Conservation (phyloP, 805 yeast species). For the Lipomyces yamadae region DNA sequence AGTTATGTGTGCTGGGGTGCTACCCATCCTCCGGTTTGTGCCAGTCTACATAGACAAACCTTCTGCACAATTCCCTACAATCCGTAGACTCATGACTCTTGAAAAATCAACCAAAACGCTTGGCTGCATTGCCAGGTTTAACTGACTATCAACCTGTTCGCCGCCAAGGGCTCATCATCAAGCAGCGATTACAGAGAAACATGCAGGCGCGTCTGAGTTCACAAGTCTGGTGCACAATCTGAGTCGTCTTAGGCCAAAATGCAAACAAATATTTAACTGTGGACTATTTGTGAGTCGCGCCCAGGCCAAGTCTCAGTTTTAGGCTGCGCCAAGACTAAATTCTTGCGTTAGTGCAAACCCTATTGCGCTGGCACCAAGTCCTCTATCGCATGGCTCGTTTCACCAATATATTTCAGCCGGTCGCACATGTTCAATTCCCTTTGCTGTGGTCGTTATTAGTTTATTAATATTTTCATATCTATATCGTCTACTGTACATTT, state of each 20-base stretch:
- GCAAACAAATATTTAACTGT: not conserved
- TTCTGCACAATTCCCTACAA: no score
- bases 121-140: no score
- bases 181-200: not conserved
- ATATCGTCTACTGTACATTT: not conserved
- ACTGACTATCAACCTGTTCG: no score
- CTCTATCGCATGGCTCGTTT: not conserved
- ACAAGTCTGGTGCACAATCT: not conserved
- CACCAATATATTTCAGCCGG: not conserved
- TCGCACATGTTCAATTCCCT: not conserved
- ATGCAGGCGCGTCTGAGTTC: not conserved
- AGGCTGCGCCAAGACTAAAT: not conserved
- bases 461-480: not conserved
- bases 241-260: not conserved
- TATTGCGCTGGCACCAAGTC: not conserved
- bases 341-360: not conserved
- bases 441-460: not conserved
- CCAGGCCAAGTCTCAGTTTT: not conserved
- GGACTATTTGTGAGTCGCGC: not conserved
- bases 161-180: no score
- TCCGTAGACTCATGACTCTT: no score
- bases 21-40: no score
- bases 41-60: no score
- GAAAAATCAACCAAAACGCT: no score
- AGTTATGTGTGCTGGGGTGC: no score